Evolutionary conservation across 208 protist species (phyloP).

Genomic region (Crithidia fasciculata): DNA sequence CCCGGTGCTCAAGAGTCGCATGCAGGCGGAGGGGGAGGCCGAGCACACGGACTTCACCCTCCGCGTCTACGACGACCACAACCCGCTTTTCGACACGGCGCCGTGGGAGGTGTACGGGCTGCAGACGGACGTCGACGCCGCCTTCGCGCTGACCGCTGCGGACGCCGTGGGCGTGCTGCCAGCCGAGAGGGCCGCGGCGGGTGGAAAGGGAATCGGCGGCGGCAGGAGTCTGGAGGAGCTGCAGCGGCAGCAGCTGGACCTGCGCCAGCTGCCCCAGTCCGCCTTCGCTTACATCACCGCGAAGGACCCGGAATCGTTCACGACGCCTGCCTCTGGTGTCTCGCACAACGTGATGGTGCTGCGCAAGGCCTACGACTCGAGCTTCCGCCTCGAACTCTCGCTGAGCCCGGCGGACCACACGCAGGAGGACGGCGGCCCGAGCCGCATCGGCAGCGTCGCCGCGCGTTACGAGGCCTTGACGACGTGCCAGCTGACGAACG

Average conservation of each 20-base stretch:
- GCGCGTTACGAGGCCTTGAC: slow-evolving; percentile 54
- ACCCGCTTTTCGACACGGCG: slow-evolving; percentile 56
- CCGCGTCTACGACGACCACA: slow-evolving; percentile 67
- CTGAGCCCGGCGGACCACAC: slow-evolving; percentile 50
- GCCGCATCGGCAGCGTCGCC: slow-evolving; percentile 26
- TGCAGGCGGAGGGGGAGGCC: slow-evolving; percentile 39
- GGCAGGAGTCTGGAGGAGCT: slow-evolving; percentile 32
- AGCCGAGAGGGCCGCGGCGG: slow-evolving; percentile 44
- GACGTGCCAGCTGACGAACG: slow-evolving; percentile 83
- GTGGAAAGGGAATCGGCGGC: slow-evolving; percentile 46
- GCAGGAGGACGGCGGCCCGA: slow-evolving; percentile 1
- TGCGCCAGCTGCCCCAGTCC: slow-evolving; percentile 48
- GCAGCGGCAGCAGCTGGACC: slow-evolving; percentile 53
- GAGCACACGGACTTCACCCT: slow-evolving; percentile 52
- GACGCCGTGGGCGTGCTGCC: slow-evolving; percentile 42
- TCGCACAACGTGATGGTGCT: slow-evolving; percentile 77
- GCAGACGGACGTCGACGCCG: slow-evolving; percentile 40
- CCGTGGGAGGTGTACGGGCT: slow-evolving; percentile 74
- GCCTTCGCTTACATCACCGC: slow-evolving; percentile 54
- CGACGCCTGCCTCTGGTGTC: slow-evolving; percentile 1
- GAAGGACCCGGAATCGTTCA: slow-evolving; percentile 41
- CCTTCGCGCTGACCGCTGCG: slow-evolving; percentile 42
- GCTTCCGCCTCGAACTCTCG: slow-evolving; percentile 81
- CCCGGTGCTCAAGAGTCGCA: slow-evolving; percentile 51
- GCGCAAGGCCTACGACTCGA: slow-evolving; percentile 66